phyloP scores from a whole-genome alignment of 345 rosid genomes.

The Hypericum androsaemum region DNA sequence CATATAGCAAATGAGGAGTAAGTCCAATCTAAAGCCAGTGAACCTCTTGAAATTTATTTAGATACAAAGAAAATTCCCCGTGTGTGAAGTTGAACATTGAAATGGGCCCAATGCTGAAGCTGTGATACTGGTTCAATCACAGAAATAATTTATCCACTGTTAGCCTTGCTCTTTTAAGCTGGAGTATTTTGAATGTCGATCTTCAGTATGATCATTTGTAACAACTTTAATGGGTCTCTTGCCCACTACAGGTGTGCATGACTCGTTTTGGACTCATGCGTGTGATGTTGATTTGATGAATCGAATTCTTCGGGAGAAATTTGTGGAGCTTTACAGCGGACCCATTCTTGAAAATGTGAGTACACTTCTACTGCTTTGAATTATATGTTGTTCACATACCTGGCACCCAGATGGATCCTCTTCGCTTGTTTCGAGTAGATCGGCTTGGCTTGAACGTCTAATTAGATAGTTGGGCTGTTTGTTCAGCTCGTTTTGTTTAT shows the following conservation, averaged over 20 bases:
- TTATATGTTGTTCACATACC: background rate
- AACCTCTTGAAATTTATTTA: too few species aligned
- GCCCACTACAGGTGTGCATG: conserved; percentile 74
- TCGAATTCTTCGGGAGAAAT: conserved; percentile 69
- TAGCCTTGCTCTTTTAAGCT: background rate
- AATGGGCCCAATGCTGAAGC: too few species aligned
- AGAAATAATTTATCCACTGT: too few species aligned
- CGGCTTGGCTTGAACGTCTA: too few species aligned
- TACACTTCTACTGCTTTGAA: conserved; percentile 7
- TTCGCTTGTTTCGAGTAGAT: background rate
- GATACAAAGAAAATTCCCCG: too few species aligned
- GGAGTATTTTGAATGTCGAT: background rate
- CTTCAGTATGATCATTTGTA: conserved; percentile 2
- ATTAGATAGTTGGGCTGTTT: too few species aligned
- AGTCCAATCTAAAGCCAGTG: too few species aligned
- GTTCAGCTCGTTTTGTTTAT: too few species aligned
- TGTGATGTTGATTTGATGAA: conserved; percentile 91
- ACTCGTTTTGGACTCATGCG: conserved; percentile 99
- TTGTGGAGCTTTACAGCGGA: conserved; percentile 77
- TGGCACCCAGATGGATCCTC: too few species aligned
- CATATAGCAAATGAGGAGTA: too few species aligned
- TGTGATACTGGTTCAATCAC: too few species aligned
- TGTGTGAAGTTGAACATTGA: too few species aligned
- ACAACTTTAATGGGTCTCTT: background rate
- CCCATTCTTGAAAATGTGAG: conserved; percentile 95